These are phyloP conservation scores for Striga asiatica DNA, from an alignment of 257 asterid species.

Conservation along the genomic window DNA sequence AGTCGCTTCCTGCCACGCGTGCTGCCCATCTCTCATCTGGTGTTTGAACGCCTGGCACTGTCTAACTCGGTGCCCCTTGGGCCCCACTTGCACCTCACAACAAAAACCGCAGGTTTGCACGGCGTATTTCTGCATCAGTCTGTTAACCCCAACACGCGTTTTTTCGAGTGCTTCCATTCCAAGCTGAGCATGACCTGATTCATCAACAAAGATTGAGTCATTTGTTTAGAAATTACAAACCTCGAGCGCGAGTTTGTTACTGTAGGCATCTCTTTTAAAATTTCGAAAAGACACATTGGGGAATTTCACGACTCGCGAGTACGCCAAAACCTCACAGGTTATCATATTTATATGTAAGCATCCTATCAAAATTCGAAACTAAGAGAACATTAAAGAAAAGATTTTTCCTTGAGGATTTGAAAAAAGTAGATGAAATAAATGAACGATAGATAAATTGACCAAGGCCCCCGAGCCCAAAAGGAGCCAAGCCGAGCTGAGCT, in stretches of 20 bases:
- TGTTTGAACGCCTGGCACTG: conserved; percentile 72
- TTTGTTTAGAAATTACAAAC: too few species aligned
- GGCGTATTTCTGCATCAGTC: conserved; percentile 39
- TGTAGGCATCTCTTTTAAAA: too few species aligned
- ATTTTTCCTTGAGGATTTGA: background rate
- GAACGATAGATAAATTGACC: too few species aligned
- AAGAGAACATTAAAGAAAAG: background rate
- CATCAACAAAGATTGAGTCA: too few species aligned
- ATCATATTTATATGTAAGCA: too few species aligned
- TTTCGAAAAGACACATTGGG: too few species aligned
- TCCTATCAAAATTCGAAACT: too few species aligned
- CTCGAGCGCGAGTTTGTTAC: too few species aligned
- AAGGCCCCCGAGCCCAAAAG: too few species aligned
- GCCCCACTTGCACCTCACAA: conserved; percentile 68
- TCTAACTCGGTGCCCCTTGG: conserved; percentile 67
- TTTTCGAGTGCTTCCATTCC: conserved; percentile 51
- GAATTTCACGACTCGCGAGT: too few species aligned
- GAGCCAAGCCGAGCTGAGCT: too few species aligned
- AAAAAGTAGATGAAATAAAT: background rate
- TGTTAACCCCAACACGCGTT: conserved; percentile 28
- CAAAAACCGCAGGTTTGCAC: conserved; percentile 68
- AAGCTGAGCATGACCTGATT: conserved; percentile 35
- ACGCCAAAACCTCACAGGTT: too few species aligned
- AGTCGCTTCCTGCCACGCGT: conserved; percentile 72
- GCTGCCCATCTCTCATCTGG: conserved; percentile 83